Evolutionary conservation across 208 protist species (phyloP).

Genomic region (Wallacemonas sp.): DNA sequence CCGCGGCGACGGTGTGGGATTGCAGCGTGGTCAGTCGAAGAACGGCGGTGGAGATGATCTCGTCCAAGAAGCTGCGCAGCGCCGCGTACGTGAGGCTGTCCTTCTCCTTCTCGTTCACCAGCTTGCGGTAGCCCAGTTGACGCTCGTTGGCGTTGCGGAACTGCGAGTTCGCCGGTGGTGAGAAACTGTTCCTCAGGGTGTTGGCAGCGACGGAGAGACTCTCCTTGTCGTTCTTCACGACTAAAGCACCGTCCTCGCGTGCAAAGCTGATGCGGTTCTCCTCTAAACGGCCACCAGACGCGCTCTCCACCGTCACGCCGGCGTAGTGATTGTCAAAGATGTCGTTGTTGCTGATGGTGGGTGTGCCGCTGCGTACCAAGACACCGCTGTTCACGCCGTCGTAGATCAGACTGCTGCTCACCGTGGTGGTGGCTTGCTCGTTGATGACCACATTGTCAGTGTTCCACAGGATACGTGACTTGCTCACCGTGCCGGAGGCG

Average conservation of each 20-base stretch:
- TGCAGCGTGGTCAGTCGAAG: constrained; percentile 15
- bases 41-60: background rate
- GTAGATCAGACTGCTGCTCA: constrained; percentile 35
- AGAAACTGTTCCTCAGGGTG: constrained; percentile 31
- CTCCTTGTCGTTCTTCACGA: constrained; percentile 23
- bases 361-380: constrained; percentile 17
- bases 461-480: constrained; percentile 35
- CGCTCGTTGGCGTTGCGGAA: constrained; percentile 24
- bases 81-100: constrained; percentile 15
- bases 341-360: constrained; percentile 21
- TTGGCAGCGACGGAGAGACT: constrained; percentile 18
- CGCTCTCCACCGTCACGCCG: constrained; percentile 20
- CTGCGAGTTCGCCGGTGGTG: constrained; percentile 22
- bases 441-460: constrained; percentile 31
- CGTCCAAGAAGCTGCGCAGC: constrained; percentile 25
- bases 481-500: constrained; percentile 19
- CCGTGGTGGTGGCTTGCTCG: constrained; percentile 19
- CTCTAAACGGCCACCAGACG: constrained; percentile 26
- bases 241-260: constrained; percentile 31
- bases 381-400: constrained; percentile 30
- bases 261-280: constrained; percentile 41
- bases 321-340: constrained; percentile 42
- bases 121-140: constrained; percentile 24
- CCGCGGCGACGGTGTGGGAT: constrained; percentile 5
- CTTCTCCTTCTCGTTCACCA: constrained; percentile 23